phyloP scores from a whole-genome alignment of 495 filamentous ascomycete genomes.

The Staphylotrichum longicolle region DNA sequence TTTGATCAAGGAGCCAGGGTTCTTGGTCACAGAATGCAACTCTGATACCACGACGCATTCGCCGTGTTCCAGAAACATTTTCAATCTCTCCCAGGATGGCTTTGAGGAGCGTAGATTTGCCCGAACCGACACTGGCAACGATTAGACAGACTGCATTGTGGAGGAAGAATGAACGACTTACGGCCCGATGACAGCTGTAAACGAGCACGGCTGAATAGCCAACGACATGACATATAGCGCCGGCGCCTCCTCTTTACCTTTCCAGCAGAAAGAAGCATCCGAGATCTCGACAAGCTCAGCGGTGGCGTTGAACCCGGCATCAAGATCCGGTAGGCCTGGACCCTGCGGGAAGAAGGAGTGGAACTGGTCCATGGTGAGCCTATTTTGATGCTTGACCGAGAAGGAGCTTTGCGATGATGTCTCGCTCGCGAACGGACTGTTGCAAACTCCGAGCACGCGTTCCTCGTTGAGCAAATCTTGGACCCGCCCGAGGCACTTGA shows the following conservation, averaged over 20 bases:
- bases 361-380: constrained; percentile 4
- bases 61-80: constrained; percentile 1
- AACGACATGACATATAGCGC: constrained; percentile 12
- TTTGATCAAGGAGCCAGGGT: constrained; percentile 15
- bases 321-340: background rate
- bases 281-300: constrained; percentile 12
- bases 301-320: background rate
- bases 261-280: constrained; percentile 16
- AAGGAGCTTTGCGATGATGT: constrained; percentile 10
- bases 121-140: constrained; percentile 5
- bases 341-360: constrained; percentile 3
- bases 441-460: background rate
- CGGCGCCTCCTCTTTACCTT: background rate
- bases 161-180: background rate
- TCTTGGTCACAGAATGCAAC: constrained; percentile 17
- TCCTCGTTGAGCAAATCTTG: constrained; percentile 16
- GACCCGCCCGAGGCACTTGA: constrained; percentile 14
- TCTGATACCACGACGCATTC: constrained; percentile 9
- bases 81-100: constrained; percentile 16
- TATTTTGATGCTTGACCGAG: background rate
- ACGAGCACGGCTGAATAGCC: constrained; percentile 1
- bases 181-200: constrained; percentile 16
- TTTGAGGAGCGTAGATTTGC: constrained; percentile 12
- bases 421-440: background rate
- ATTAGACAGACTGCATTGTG: no score